Evolutionary conservation across 108 stramenopile genomes (phyloP).

Genomic region (Hondaea fermentalgiana): DNA sequence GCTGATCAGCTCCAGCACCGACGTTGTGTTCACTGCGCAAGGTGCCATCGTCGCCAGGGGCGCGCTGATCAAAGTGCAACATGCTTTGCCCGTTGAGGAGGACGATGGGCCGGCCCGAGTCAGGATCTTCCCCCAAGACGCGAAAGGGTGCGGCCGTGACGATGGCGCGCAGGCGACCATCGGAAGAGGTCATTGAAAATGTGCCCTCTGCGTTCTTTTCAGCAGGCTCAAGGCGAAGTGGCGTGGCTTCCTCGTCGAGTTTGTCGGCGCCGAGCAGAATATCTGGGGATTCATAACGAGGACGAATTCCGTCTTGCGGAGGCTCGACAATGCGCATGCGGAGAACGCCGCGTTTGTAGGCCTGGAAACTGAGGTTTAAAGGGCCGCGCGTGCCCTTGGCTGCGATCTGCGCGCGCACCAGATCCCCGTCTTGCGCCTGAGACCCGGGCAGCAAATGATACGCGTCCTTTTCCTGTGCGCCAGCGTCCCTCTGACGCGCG

Average conservation of each 20-base stretch:
- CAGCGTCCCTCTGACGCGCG: slow-evolving; percentile 65
- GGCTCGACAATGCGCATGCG: not conserved
- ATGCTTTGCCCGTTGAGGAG: slow-evolving; percentile 52
- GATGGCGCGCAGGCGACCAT: not conserved
- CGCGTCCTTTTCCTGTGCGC: not conserved
- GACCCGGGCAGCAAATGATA: not conserved
- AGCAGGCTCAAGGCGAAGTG: not conserved
- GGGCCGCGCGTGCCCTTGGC: not conserved
- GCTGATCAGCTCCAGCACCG: not conserved
- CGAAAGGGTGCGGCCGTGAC: not conserved
- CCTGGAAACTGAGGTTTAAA: not conserved
- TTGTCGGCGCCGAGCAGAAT: not conserved
- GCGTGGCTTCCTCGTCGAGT: not conserved
- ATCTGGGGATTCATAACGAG: not conserved
- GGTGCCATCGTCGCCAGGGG: slow-evolving; percentile 32
- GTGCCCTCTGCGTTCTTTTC: not conserved
- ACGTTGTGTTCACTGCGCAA: not conserved
- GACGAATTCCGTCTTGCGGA: not conserved
- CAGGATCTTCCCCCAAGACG: not conserved
- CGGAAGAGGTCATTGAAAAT: not conserved
- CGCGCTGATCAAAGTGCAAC: slow-evolving; percentile 79
- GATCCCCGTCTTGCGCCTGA: not conserved
- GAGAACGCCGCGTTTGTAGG: not conserved
- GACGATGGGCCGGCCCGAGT: slow-evolving; percentile 16
- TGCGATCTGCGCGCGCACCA: not conserved